phyloP scores from a whole-genome alignment of 805 yeast species.

The Myxozyma kluyveri region DNA sequence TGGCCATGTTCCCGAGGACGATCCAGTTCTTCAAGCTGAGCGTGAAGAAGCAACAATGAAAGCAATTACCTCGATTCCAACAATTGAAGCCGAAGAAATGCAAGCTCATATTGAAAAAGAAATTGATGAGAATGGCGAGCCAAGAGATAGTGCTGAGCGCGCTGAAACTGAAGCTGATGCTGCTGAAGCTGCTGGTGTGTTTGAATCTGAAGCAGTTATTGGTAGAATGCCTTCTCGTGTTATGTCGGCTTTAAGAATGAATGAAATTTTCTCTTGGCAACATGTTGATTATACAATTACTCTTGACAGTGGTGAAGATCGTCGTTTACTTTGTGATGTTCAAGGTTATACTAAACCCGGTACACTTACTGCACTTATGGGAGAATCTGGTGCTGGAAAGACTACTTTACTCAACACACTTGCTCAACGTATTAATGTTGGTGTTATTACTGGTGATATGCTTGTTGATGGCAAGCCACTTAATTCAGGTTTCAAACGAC shows the following conservation, averaged over 20 bases:
- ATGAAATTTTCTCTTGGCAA: constrained; percentile 55
- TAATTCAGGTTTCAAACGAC: constrained; percentile 66
- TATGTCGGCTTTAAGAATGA: constrained; percentile 13
- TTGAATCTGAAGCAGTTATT: constrained; percentile 32
- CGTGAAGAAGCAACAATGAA: constrained; percentile 8
- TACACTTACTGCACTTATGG: constrained; percentile 78
- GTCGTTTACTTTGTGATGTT: constrained; percentile 47
- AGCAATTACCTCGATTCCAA: not conserved
- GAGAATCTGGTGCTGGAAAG: constrained; percentile 86
- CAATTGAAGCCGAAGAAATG: not conserved
- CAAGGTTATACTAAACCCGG: constrained; percentile 80
- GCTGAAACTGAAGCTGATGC: constrained; percentile 22
- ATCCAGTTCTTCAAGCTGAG: not conserved
- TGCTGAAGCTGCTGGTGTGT: constrained; percentile 28
- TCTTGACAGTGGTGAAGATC: constrained; percentile 39
- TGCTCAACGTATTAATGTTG: constrained; percentile 67
- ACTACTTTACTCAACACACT: constrained; percentile 72
- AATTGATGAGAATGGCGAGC: not conserved
- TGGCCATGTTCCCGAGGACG: constrained; percentile 14
- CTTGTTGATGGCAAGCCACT: constrained; percentile 66
- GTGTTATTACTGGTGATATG: constrained; percentile 69
- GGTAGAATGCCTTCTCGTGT: constrained; percentile 20
- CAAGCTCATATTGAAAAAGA: constrained; percentile 18
- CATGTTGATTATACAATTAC: constrained; percentile 58
- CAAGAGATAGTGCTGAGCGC: not conserved